These are phyloP conservation scores for Clonostachys rosea DNA, from an alignment of 2,329 filamentous ascomycete genomes.

Conservation along the genomic window DNA sequence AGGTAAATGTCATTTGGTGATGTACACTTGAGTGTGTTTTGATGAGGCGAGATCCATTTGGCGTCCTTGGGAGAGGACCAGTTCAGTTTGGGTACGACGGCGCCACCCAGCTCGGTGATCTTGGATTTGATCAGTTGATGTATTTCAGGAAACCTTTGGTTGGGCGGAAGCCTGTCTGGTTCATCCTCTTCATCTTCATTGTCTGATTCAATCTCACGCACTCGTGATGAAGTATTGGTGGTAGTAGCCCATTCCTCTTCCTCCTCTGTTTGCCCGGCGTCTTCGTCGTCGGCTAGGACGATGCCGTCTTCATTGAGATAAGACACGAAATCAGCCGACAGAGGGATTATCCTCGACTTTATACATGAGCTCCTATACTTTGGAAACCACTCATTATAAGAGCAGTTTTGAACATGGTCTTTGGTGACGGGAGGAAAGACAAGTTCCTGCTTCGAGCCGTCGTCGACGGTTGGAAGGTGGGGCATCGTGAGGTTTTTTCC, in stretches of 20 bases:
- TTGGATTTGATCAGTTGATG: conserved; percentile 73
- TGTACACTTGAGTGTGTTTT: conserved; percentile 89
- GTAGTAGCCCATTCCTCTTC: conserved; percentile 43
- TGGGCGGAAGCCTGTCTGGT: conserved; percentile 34
- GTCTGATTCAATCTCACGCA: conserved; percentile 33
- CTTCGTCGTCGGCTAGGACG: conserved; percentile 69
- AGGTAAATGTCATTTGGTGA: conserved; percentile 89
- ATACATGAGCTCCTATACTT: conserved; percentile 78
- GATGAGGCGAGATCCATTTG: conserved; percentile 78
- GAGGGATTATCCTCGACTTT: conserved; percentile 78
- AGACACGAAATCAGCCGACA: conserved; percentile 70
- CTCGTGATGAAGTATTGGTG: conserved; percentile 12
- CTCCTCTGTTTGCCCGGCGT: conserved; percentile 44
- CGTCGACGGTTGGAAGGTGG: conserved; percentile 17
- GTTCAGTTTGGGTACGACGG: conserved; percentile 89
- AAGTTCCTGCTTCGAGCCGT: conserved; percentile 23
- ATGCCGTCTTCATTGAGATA: conserved; percentile 95
- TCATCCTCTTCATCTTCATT: conserved; percentile 48
- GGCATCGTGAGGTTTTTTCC: conserved; percentile 18
- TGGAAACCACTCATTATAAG: conserved; percentile 88
- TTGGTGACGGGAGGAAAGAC: conserved; percentile 81
- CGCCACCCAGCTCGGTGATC: conserved; percentile 78
- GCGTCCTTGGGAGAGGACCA: conserved; percentile 98
- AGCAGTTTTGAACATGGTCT: conserved; percentile 89
- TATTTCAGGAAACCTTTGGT: conserved; percentile 61